Percentiles rank a stretch among this genome's conserved stretches.
Conservation (phyloP, 768 basidiomycete species). For the Podaxis sp. region DNA sequence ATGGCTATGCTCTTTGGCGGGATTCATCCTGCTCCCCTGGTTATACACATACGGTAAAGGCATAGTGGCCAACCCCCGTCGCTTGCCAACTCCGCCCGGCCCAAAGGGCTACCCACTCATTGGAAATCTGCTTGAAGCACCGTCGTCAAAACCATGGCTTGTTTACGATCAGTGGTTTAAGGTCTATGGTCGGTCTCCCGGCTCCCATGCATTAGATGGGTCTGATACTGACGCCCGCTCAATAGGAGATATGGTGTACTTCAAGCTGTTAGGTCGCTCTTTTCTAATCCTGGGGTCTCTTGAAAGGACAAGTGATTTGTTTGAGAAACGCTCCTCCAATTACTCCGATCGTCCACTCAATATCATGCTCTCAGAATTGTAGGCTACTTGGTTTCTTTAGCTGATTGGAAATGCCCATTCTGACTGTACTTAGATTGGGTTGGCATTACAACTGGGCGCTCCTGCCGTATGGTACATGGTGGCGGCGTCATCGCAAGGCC, state of each 20-base stretch:
- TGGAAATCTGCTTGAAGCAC: conserved; percentile 15
- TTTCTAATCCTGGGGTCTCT: conserved; percentile 11
- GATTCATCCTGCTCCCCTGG: background rate
- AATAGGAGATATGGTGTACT: conserved; percentile 14
- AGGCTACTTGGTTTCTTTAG: background rate
- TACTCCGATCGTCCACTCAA: conserved; percentile 19
- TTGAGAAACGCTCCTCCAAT: conserved; percentile 14
- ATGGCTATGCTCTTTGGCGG: background rate
- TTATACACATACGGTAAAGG: background rate
- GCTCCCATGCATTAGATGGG: background rate
- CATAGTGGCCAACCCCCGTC: background rate
- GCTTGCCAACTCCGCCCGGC: conserved; percentile 9
- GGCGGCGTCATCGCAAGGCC: conserved; percentile 1
- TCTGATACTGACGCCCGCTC: background rate
- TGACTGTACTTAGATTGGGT: conserved; percentile 12
- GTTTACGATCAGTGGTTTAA: conserved; percentile 15
- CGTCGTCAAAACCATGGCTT: conserved; percentile 14
- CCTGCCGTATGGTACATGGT: conserved; percentile 2
- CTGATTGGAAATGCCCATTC: background rate
- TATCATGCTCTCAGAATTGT: background rate
- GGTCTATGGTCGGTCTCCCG: conserved; percentile 12
- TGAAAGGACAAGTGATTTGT: conserved; percentile 11
- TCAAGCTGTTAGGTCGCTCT: conserved; percentile 13
- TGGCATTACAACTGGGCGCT: conserved; percentile 36
- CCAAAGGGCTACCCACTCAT: conserved; percentile 16